A percentile compares a stretch with the other conserved stretches of the same genome.
Evolutionary conservation across 495 filamentous ascomycete genomes (phyloP).

Genomic region (Aspergillus kassunensis): DNA sequence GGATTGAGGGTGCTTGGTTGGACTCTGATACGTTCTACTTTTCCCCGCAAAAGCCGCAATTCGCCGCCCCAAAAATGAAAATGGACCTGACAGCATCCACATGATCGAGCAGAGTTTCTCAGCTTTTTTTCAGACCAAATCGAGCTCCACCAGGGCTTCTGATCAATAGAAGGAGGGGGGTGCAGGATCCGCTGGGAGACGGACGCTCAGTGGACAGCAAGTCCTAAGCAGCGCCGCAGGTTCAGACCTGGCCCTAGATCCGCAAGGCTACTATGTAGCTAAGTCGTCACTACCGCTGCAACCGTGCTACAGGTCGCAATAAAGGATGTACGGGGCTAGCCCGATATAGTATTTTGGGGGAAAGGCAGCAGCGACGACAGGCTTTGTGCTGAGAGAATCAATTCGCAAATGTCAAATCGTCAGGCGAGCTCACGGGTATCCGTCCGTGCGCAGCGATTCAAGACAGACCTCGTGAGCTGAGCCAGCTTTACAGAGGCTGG

Average conservation of each 20-base stretch:
- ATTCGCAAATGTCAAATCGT: slow-evolving; percentile 14
- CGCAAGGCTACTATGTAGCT: slow-evolving; percentile 17
- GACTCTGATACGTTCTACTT: slow-evolving; percentile 25
- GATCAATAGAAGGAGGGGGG: slow-evolving; percentile 13
- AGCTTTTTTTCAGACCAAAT: slow-evolving; percentile 21
- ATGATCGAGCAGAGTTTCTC: slow-evolving; percentile 25
- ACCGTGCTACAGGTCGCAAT: slow-evolving; percentile 13
- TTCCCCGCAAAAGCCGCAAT: slow-evolving; percentile 32
- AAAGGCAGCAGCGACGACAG: slow-evolving; percentile 12
- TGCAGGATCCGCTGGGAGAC: slow-evolving; percentile 17
- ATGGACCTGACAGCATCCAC: slow-evolving; percentile 28
- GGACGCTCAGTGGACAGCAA: slow-evolving; percentile 21
- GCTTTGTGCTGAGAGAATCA: slow-evolving; percentile 6
- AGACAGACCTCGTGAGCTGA: slow-evolving; percentile 26
- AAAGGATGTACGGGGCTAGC: slow-evolving; percentile 14
- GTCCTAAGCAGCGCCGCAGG: slow-evolving; percentile 17
- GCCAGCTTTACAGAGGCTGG: slow-evolving; percentile 7
- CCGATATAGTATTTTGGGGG: slow-evolving; percentile 14
- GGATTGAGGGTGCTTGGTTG: slow-evolving; percentile 19
- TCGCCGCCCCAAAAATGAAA: slow-evolving; percentile 30
- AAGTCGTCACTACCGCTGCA: slow-evolving; percentile 16
- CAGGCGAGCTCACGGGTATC: slow-evolving; percentile 24
- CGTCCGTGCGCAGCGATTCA: slow-evolving; percentile 23
- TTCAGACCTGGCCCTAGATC: slow-evolving; percentile 18
- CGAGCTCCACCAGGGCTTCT: slow-evolving; percentile 20